Percentiles rank a stretch among this genome's conserved stretches.
Evolutionary conservation across 148 eudicot species (phyloP).

Genomic region (Silene conica): DNA sequence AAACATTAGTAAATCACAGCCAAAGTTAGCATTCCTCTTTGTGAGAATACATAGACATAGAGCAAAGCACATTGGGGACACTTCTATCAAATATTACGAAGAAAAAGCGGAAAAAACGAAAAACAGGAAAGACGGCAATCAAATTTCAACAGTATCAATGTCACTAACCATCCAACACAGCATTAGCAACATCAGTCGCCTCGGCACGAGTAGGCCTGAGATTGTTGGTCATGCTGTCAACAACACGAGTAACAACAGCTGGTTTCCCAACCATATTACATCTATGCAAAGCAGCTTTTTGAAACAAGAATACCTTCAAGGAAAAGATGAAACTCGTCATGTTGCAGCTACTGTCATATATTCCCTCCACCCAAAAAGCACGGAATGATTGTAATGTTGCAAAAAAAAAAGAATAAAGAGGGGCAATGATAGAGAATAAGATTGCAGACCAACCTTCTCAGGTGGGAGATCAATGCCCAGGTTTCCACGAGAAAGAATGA

Average conservation of each 20-base stretch:
- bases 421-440: neutral
- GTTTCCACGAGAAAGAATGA: slow-evolving; percentile 95
- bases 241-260: slow-evolving; percentile 93
- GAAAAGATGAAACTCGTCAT: neutral
- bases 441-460: slow-evolving; percentile 59
- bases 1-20: neutral
- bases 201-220: slow-evolving; percentile 97
- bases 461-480: slow-evolving; percentile 98
- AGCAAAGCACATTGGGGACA: neutral
- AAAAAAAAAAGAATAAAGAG: neutral
- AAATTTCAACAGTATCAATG: slow-evolving; percentile 1
- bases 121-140: neutral
- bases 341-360: neutral
- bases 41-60: neutral
- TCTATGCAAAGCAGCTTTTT: slow-evolving; percentile 91
- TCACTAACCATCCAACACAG: slow-evolving; percentile 76
- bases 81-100: neutral
- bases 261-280: slow-evolving; percentile 98
- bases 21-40: neutral
- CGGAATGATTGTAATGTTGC: neutral
- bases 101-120: neutral
- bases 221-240: slow-evolving; percentile 94
- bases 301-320: slow-evolving; percentile 83
- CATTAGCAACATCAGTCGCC: slow-evolving; percentile 98
- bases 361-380: slow-evolving; percentile 11